phyloP scores from a whole-genome alignment of 257 asterid species.

The Przewalskia tangutica region DNA sequence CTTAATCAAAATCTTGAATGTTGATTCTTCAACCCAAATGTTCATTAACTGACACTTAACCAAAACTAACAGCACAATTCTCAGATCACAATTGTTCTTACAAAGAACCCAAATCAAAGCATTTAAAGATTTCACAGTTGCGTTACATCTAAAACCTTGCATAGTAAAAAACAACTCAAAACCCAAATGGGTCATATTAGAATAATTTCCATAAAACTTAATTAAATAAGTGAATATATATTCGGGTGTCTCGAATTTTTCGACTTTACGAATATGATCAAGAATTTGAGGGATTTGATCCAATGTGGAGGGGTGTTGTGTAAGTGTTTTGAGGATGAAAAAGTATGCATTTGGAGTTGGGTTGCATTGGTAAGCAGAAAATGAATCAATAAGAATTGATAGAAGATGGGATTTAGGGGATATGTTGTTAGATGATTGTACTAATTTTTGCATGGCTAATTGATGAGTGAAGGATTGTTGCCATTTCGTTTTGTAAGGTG shows the following conservation, averaged over 20 bases:
- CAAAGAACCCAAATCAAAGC: conserved; percentile 47
- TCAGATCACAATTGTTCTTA: conserved; percentile 25
- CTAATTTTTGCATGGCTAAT: conserved; percentile 44
- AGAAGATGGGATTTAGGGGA: conserved; percentile 31
- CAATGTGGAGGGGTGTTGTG: conserved; percentile 19
- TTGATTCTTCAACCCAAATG: conserved; percentile 50
- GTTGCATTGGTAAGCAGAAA: conserved; percentile 33
- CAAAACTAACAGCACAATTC: conserved; percentile 38
- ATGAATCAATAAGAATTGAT: conserved; percentile 32
- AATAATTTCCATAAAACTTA: conserved; percentile 42
- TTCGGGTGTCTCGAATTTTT: conserved; percentile 51
- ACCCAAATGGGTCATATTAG: conserved; percentile 30
- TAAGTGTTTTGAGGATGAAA: conserved; percentile 35
- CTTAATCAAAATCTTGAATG: conserved; percentile 43
- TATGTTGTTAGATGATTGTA: conserved; percentile 4
- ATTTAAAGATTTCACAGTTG: conserved; percentile 41
- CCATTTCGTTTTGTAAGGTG: conserved; percentile 38
- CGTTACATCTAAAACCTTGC: conserved; percentile 49
- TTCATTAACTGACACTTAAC: conserved; percentile 35
- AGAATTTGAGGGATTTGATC: conserved; percentile 39
- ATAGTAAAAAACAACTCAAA: conserved; percentile 46
- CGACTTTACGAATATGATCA: conserved; percentile 34
- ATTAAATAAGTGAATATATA: conserved; percentile 46
- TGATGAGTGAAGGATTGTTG: conserved; percentile 33
- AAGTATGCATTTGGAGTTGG: conserved; percentile 56